Base-by-base conservation (phyloP, 2,329 filamentous ascomycete species). In the Xylaria arbuscula region DNA sequence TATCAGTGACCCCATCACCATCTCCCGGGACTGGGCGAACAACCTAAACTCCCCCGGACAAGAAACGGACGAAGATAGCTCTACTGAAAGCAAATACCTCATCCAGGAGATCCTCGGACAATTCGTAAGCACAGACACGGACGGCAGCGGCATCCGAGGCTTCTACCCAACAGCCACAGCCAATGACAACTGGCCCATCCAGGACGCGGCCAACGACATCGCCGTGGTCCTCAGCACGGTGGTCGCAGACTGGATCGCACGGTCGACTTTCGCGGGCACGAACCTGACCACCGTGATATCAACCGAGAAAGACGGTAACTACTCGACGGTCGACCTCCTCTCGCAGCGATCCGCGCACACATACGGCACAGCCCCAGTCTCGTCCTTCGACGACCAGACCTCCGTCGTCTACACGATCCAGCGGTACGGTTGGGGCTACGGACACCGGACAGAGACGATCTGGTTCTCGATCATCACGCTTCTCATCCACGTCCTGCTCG, bases 371-470 rank as follows among this genome's bases (percentile, higher is more conserved):
- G 22, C 13, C 11, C 60, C 60, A 2, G 5, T 51, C 6, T 15
- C 60, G 4, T 1, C 48, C 2, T 62, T 70, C 15, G 38, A 45
- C 0, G 28, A 40, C 22, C 64, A 67, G 45, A 70, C 68, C 4
- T 1, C 2, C 6, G 9, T 67, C 24, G 36, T 34, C 0, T 67
- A 34, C 60, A 17, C 8, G 0, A 45, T 70, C 9, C 22, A 67
- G 51, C 60, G 64, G 1, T 59, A 70, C 51, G 68, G 68, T 17
- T 70, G 48, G 34, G 64, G 68, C 28, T 70, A 67, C 32, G 68
- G 68, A 17, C 2, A 57, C 2, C 53, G 28, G 1, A 38, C 55
- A 0, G n/a, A 55, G 32, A 67, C 68, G 34, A 64, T 62, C 2
- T 57, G 55, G 55, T 70, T 70, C 56, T 70, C 68, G 2, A 51